phyloP scores from a whole-genome alignment of 2,329 filamentous ascomycete species.

The Fusarium tupiense region DNA sequence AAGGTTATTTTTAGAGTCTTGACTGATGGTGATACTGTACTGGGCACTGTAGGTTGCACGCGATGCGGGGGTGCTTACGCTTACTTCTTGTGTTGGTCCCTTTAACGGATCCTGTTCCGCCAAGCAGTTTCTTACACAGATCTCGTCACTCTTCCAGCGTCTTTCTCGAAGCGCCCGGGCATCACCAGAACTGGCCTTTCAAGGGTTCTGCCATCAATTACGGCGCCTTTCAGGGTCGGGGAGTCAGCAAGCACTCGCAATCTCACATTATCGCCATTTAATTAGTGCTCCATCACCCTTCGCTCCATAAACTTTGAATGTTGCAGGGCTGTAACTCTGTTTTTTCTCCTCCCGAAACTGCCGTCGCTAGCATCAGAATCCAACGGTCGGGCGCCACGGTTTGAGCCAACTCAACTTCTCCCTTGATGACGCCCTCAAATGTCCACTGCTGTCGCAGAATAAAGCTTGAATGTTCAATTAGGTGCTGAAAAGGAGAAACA shows the following conservation, averaged over 20 bases:
- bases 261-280: background rate
- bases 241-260: background rate
- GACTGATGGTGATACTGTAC: background rate
- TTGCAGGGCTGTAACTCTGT: background rate
- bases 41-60: background rate
- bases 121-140: conserved; percentile 8
- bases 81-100: conserved; percentile 2
- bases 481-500: background rate
- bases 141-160: background rate
- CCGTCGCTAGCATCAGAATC: background rate
- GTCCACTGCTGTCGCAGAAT: background rate
- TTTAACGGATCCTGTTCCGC: conserved; percentile 5
- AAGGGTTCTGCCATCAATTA: background rate
- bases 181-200: background rate
- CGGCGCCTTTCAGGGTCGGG: accelerated
- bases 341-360: background rate
- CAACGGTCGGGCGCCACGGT: conserved; percentile 1
- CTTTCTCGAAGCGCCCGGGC: conserved; percentile 6
- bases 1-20: background rate
- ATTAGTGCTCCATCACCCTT: background rate
- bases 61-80: conserved; percentile 7
- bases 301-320: background rate
- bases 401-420: background rate
- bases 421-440: background rate
- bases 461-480: accelerated